phyloP scores from a whole-genome alignment of 169 alveolate genomes.

The Eimeria nieschulzi region DNA sequence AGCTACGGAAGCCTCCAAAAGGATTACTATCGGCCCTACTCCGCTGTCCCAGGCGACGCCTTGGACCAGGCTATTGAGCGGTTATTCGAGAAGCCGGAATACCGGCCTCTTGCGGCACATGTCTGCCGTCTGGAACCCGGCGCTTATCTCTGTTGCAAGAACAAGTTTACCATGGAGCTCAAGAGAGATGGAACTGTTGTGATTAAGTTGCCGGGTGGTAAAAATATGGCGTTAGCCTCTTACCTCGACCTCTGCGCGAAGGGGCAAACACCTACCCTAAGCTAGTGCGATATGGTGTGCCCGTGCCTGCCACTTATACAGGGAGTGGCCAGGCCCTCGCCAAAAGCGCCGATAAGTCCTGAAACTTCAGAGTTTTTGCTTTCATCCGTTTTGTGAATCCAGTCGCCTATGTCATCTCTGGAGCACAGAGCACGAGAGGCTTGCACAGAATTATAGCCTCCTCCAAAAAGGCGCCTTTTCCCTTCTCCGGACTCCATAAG shows the following conservation, averaged over 20 bases:
- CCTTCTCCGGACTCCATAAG: no score
- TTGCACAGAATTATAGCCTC: no score
- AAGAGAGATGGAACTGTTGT: conserved; percentile 22
- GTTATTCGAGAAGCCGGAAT: conserved; percentile 13
- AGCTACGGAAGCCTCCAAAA: not conserved
- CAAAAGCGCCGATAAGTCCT: no score
- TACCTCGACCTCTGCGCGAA: conserved; percentile 7
- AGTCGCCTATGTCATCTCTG: no score
- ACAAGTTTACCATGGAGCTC: conserved; percentile 54
- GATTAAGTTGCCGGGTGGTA: conserved; percentile 16
- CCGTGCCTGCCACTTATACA: no score
- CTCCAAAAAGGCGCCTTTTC: no score
- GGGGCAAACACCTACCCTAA: no score
- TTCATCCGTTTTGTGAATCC: no score
- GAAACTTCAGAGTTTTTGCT: no score
- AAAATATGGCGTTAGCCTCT: not conserved
- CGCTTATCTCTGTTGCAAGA: conserved; percentile 53
- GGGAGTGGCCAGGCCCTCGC: no score
- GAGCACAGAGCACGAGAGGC: no score
- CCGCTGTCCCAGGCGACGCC: conserved; percentile 23
- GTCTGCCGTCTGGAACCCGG: conserved; percentile 58
- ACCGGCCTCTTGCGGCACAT: conserved; percentile 39
- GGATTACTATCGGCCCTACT: conserved; percentile 14
- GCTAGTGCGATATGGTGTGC: no score
- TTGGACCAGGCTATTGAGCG: conserved; percentile 28